Evolutionary conservation across 2,329 filamentous ascomycete genomes (phyloP).

Genomic region (Fusarium dimerum): DNA sequence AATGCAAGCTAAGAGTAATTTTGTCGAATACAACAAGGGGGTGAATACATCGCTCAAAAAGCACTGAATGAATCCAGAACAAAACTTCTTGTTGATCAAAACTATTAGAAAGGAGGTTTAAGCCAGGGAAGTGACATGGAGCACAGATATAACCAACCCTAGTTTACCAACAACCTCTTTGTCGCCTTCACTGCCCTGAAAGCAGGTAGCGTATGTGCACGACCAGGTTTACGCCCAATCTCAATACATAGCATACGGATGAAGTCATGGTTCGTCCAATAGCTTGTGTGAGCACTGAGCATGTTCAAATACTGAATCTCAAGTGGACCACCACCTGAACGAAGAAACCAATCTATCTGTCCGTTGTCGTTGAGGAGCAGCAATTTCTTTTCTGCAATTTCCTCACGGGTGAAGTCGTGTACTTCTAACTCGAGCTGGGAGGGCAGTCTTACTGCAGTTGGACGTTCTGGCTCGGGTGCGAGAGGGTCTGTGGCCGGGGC

Average conservation of each 20-base stretch:
- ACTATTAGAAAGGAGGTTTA: background rate
- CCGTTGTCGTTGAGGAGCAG: conserved; percentile 92
- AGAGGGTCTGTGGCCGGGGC: conserved; percentile 33
- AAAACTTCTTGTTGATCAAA: background rate
- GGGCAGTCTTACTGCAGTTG: conserved; percentile 49
- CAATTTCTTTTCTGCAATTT: conserved; percentile 87
- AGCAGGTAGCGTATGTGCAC: conserved; percentile 55
- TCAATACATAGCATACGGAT: conserved; percentile 89
- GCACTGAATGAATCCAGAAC: background rate
- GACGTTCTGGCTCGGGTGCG: conserved; percentile 36
- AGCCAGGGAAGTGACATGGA: too few species aligned
- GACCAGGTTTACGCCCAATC: conserved; percentile 74
- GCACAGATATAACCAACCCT: background rate
- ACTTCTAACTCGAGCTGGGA: conserved; percentile 88
- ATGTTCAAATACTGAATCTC: conserved; percentile 98
- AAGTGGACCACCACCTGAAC: conserved; percentile 79
- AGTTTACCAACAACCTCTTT: conserved; percentile 38
- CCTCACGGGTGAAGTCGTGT: conserved; percentile 90
- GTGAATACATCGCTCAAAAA: background rate
- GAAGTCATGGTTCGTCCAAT: conserved; percentile 87
- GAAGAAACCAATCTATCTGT: conserved; percentile 88
- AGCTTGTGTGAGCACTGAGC: conserved; percentile 91
- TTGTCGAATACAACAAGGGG: too few species aligned
- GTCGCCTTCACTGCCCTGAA: conserved; percentile 60
- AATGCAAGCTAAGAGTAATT: background rate